Conservation (phyloP, 805 yeast species). For the Phaffomyces opuntiae region DNA sequence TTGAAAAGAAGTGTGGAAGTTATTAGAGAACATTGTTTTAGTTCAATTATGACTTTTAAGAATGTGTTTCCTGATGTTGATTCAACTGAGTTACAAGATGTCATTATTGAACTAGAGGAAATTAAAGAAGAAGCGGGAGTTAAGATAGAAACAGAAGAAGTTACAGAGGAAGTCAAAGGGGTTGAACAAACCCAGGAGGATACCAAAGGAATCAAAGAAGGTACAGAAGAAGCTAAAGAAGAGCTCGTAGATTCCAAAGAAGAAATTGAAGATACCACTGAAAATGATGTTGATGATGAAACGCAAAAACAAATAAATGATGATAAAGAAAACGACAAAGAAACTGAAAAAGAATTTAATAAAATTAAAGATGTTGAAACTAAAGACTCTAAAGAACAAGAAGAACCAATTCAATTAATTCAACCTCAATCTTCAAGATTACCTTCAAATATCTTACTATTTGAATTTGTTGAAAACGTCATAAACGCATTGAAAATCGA, state of each 20-base stretch:
- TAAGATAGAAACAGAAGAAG: neutral
- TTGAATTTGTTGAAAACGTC: slow-evolving; percentile 31
- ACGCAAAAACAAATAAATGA: neutral
- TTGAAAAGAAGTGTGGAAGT: slow-evolving; percentile 77
- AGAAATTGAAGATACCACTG: neutral
- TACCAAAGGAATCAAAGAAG: neutral
- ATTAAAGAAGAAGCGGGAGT: slow-evolving; percentile 12
- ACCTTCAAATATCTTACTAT: slow-evolving; percentile 25
- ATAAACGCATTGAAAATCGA: slow-evolving; percentile 27
- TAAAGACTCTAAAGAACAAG: neutral
- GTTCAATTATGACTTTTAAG: slow-evolving; percentile 58
- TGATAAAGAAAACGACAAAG: neutral
- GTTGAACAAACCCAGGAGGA: neutral
- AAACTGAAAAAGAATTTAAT: neutral
- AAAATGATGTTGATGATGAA: neutral
- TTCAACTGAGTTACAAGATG: slow-evolving; percentile 17
- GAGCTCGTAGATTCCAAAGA: neutral
- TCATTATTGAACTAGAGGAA: slow-evolving; percentile 9
- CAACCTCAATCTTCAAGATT: slow-evolving; percentile 7
- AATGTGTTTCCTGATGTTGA: slow-evolving; percentile 47
- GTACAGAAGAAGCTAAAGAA: too few relatives aligned
- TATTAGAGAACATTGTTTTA: slow-evolving; percentile 75
- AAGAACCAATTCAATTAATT: slow-evolving; percentile 1
- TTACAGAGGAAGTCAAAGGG: neutral
- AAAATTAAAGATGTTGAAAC: neutral